Percentiles rank a stretch among this genome's conserved stretches.
phyloP scores from a whole-genome alignment of 352 stramenopile species.

The Pythium coloratum region DNA sequence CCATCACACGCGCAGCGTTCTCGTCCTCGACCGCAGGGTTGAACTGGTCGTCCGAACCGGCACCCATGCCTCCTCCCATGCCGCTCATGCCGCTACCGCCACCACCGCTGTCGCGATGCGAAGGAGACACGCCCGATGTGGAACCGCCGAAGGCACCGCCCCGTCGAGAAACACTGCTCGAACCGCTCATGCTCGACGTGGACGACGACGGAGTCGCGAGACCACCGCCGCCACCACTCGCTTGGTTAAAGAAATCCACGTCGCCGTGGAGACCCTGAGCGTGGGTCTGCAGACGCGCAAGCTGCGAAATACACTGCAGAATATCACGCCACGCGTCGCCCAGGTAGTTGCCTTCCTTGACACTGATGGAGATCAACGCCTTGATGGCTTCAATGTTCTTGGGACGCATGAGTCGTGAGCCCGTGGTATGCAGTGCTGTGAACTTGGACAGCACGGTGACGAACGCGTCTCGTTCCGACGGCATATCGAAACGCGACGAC shows the following conservation, averaged over 20 bases:
- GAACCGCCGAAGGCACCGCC: conserved; percentile 26
- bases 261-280: conserved; percentile 87
- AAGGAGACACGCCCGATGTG: conserved; percentile 44
- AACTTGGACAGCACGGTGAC: conserved; percentile 97
- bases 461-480: conserved; percentile 93
- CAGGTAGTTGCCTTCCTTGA: conserved; percentile 97
- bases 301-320: conserved; percentile 96
- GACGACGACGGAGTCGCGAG: conserved; percentile 26
- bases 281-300: conserved; percentile 96
- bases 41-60: conserved; percentile 48
- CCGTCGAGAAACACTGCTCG: neutral
- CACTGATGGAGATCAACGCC: conserved; percentile 95
- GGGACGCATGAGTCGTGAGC: conserved; percentile 91
- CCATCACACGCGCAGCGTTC: conserved; percentile 81
- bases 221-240: conserved; percentile 20
- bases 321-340: conserved; percentile 96
- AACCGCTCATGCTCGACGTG: conserved; percentile 8
- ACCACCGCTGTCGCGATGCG: conserved; percentile 44
- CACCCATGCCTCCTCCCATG: conserved; percentile 34
- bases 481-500: conserved; percentile 86
- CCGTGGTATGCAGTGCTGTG: conserved; percentile 92
- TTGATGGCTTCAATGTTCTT: conserved; percentile 99
- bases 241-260: conserved; percentile 81
- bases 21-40: conserved; percentile 80
- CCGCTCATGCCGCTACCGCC: conserved; percentile 14